phyloP scores from a whole-genome alignment of 805 yeast species.

The Sugiyamaella floridensis region DNA sequence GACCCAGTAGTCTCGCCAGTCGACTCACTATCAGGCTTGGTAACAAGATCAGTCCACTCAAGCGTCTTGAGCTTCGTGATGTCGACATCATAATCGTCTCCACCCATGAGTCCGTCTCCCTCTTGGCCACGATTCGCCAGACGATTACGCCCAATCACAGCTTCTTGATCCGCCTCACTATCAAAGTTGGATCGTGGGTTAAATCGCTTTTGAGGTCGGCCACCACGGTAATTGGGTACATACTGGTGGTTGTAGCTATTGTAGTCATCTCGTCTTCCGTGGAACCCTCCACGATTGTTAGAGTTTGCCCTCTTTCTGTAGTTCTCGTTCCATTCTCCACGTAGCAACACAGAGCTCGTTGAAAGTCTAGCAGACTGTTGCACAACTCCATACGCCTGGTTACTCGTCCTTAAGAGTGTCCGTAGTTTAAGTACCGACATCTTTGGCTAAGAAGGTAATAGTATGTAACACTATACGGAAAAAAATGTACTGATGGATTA shows the following conservation, averaged over 20 bases:
- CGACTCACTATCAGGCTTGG: not conserved
- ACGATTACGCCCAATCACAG: slow-evolving; percentile 11
- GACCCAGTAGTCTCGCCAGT: not conserved
- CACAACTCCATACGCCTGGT: not conserved
- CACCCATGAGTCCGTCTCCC: slow-evolving; percentile 29
- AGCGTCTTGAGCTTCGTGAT: slow-evolving; percentile 17
- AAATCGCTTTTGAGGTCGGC: not conserved
- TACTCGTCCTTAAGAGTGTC: not conserved
- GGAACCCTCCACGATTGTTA: not conserved
- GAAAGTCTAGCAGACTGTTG: not conserved
- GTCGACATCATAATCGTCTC: slow-evolving; percentile 25
- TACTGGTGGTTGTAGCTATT: not conserved
- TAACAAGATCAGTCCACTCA: slow-evolving; percentile 22
- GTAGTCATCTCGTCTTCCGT: not conserved
- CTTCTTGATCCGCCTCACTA: slow-evolving; percentile 2
- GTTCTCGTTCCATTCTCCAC: not conserved
- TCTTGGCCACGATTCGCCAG: slow-evolving; percentile 12
- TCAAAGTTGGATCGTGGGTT: not conserved
- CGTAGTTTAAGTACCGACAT: not conserved
- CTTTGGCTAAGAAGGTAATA: not conserved
- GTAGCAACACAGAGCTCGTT: not conserved
- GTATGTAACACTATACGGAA: not conserved
- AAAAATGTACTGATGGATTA: too few relatives aligned
- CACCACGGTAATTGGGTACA: not conserved
- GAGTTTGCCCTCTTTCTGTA: not conserved